phyloP scores from a whole-genome alignment of 2,329 filamentous ascomycete species.

The Lachnellula occidentalis region DNA sequence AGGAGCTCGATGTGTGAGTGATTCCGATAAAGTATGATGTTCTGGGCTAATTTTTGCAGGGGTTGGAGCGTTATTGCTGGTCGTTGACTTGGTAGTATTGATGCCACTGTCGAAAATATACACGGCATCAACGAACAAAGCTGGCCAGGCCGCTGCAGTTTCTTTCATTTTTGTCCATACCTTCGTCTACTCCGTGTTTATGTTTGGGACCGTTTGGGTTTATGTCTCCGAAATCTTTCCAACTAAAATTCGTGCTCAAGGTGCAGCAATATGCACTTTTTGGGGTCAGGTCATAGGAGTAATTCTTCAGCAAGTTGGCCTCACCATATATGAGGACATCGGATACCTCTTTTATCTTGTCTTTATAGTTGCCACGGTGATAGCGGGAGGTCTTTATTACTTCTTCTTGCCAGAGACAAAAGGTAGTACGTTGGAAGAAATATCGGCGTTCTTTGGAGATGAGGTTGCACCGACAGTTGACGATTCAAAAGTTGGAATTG shows the following conservation, averaged over 20 bases:
- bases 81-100: slow-evolving; percentile 20
- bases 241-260: slow-evolving; percentile 9
- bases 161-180: slow-evolving; percentile 13
- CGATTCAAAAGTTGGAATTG: too few relatives aligned
- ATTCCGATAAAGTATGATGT: not conserved
- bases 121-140: slow-evolving; percentile 4
- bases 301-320: slow-evolving; percentile 5
- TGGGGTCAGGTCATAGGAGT: slow-evolving; percentile 3
- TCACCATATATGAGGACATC: not conserved
- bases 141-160: slow-evolving; percentile 9
- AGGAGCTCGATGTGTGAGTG: slow-evolving; percentile 22
- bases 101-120: slow-evolving; percentile 22
- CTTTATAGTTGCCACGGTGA: slow-evolving; percentile 7
- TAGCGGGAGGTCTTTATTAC: slow-evolving; percentile 5
- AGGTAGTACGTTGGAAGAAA: slow-evolving; percentile 38
- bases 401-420: slow-evolving; percentile 41
- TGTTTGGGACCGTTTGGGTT: slow-evolving; percentile 3
- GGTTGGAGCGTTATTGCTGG: slow-evolving; percentile 20
- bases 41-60: slow-evolving; percentile 4
- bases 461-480: not conserved
- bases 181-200: slow-evolving; percentile 11
- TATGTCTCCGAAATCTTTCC: slow-evolving; percentile 15
- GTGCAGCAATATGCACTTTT: slow-evolving; percentile 7
- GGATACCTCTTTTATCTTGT: slow-evolving; percentile 4
- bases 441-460: slow-evolving; percentile 36